Percentiles rank a stretch among this genome's conserved stretches.
These are phyloP conservation scores for Neophaeococcomyces mojaviensis DNA, from an alignment of 2,329 filamentous ascomycete genomes.

Conservation along the genomic window DNA sequence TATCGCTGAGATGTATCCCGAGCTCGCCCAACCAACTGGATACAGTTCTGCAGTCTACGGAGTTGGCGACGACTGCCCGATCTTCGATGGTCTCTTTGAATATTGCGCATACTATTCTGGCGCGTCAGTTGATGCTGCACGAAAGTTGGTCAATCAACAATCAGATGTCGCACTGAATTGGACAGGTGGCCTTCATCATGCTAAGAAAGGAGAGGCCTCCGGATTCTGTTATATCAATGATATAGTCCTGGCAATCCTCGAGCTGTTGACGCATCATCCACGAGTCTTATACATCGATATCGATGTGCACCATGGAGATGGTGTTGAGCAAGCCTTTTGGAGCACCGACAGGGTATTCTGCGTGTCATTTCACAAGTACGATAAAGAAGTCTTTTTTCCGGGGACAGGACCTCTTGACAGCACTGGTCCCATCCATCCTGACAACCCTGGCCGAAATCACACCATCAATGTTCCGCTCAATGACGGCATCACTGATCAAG, in stretches of 20 bases:
- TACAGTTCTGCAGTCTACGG: constrained; percentile 59
- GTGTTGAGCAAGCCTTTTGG: constrained; percentile 85
- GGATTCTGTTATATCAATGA: constrained; percentile 99
- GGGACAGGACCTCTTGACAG: constrained; percentile 82
- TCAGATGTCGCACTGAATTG: constrained; percentile 96
- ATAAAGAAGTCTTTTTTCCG: constrained; percentile 76
- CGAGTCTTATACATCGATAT: constrained; percentile 93
- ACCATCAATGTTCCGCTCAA: constrained; percentile 83
- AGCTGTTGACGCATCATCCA: constrained; percentile 72
- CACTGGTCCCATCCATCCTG: constrained; percentile 73
- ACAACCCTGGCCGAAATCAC: constrained; percentile 82
- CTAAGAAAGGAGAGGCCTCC: constrained; percentile 85
- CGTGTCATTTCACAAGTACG: constrained; percentile 94
- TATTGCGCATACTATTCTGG: constrained; percentile 93
- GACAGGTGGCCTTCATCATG: constrained; percentile 93
- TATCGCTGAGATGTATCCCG: constrained; percentile 47
- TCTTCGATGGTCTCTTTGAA: constrained; percentile 91
- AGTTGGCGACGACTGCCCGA: constrained; percentile 86
- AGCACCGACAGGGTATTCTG: constrained; percentile 87
- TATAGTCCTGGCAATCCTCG: constrained; percentile 86
- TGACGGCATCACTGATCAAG: constrained; percentile 83
- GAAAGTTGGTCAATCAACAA: constrained; percentile 76
- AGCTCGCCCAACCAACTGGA: constrained; percentile 19
- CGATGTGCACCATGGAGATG: constrained; percentile 85
- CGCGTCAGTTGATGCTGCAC: constrained; percentile 80